Evolutionary conservation across 129 eudicot species (phyloP).

Genomic region (Artemisia annua): DNA sequence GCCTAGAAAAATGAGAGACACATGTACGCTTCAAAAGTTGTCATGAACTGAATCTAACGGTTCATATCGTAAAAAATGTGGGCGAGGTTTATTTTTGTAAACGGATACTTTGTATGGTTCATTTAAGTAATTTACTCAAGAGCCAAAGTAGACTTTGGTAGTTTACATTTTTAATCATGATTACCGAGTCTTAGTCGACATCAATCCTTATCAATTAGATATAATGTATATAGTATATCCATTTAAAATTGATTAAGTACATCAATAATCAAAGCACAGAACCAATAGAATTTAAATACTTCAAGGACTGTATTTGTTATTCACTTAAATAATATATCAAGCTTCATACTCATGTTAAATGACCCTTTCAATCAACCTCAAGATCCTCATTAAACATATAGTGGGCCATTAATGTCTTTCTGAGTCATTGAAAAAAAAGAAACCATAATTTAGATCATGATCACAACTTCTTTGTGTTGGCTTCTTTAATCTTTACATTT

Average conservation of each 20-base stretch:
- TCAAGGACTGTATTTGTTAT: conserved; percentile 14
- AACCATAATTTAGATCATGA: conserved; percentile 2
- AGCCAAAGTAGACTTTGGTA: no score
- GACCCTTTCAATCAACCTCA: conserved; percentile 2
- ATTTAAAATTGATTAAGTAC: background rate
- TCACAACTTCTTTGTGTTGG: conserved; percentile 19
- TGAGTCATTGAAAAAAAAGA: conserved; percentile 12
- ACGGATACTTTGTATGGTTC: no score
- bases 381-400: conserved; percentile 26
- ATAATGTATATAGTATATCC: background rate
- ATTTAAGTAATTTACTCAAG: no score
- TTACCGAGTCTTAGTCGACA: conserved; percentile 25
- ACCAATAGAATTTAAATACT: background rate
- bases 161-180: background rate
- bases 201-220: conserved; percentile 10
- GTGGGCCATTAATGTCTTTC: conserved; percentile 22
- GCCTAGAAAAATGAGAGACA: no score
- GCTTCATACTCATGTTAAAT: background rate
- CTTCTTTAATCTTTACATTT: conserved; percentile 2
- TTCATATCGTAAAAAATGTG: no score
- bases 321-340: background rate
- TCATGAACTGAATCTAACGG: no score
- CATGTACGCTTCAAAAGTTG: no score
- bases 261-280: conserved; percentile 14
- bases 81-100: no score